These are phyloP conservation scores for Flaveria ramosissima DNA, from an alignment of 129 eudicot species.

Conservation along the genomic window DNA sequence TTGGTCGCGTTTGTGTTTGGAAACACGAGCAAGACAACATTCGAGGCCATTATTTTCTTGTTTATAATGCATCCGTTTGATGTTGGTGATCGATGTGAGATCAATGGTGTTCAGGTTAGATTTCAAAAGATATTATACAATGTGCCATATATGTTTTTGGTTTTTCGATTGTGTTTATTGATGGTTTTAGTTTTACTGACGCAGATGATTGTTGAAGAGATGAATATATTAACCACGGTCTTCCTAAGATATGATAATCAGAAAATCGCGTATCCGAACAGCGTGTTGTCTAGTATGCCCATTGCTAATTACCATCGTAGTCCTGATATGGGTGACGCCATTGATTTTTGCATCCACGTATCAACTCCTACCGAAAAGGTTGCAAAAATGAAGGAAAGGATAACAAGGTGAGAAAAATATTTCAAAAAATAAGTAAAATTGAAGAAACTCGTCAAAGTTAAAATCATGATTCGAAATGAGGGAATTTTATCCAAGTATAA, in stretches of 20 bases:
- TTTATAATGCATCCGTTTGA: constrained; percentile 58
- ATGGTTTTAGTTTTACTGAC: background rate
- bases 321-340: constrained; percentile 59
- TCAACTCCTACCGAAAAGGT: constrained; percentile 51
- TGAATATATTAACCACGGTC: constrained; percentile 53
- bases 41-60: constrained; percentile 55
- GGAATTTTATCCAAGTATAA: no score
- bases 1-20: constrained; percentile 56
- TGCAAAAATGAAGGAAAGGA: constrained; percentile 44
- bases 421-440: no score
- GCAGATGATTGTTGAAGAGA: constrained; percentile 60
- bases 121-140: background rate
- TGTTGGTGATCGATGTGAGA: constrained; percentile 62
- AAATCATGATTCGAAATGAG: no score
- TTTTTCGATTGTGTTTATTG: background rate
- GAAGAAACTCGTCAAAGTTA: no score
- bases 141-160: background rate
- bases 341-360: constrained; percentile 50
- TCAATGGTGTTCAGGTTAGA: constrained; percentile 54
- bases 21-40: constrained; percentile 53
- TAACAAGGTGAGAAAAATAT: constrained; percentile 32
- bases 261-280: constrained; percentile 50
- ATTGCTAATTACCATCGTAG: constrained; percentile 56
- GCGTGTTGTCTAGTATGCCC: constrained; percentile 43
- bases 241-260: constrained; percentile 55